Percentiles rank a stretch among this genome's conserved stretches.
Conservation (phyloP, 345 rosid genomes). For the Kernera saxatilis region DNA sequence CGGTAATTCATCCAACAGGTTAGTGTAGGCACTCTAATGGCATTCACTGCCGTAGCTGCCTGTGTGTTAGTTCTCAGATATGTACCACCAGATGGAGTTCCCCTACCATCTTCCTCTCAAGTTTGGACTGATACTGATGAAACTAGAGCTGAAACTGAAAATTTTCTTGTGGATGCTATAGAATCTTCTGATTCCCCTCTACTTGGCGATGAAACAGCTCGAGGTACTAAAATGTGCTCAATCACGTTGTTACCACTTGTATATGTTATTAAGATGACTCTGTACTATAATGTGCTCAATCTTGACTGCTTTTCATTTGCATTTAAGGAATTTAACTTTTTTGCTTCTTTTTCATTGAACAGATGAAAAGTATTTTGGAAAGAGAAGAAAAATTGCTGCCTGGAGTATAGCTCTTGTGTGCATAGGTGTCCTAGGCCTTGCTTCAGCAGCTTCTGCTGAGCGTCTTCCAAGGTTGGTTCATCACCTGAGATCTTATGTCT, state of each 20-base stretch:
- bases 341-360: neutral
- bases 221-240: constrained; percentile 34
- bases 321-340: neutral
- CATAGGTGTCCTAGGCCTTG: constrained; percentile 46
- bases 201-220: constrained; percentile 31
- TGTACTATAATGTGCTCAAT: neutral
- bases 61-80: constrained; percentile 64
- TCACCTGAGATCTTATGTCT: neutral
- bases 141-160: constrained; percentile 19
- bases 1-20: constrained; percentile 38
- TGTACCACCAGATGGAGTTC: constrained; percentile 56
- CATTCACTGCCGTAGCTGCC: constrained; percentile 58
- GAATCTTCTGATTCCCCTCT: constrained; percentile 35
- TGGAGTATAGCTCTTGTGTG: constrained; percentile 54
- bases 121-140: constrained; percentile 27
- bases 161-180: constrained; percentile 18
- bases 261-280: neutral
- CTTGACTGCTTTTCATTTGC: neutral
- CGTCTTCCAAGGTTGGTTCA: constrained; percentile 44
- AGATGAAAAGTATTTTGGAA: constrained; percentile 40
- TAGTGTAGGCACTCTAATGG: constrained; percentile 70
- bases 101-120: constrained; percentile 40
- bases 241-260: neutral
- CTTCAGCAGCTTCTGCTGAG: constrained; percentile 50
- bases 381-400: constrained; percentile 51